Base-by-base conservation (phyloP, 2,329 filamentous ascomycete genomes). In the Chrysoporthe cubensis region DNA sequence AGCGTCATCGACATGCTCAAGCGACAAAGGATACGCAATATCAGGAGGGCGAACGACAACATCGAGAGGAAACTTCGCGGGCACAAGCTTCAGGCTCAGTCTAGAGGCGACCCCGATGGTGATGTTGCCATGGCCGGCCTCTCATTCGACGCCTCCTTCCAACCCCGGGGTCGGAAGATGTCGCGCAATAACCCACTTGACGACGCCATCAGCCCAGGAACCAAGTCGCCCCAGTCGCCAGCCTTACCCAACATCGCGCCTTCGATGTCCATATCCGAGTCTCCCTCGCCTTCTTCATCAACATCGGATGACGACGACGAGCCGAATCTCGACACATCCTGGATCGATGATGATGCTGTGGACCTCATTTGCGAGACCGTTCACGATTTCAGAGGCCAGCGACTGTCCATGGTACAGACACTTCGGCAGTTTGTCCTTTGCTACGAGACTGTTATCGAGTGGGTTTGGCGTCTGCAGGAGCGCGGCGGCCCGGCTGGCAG, bases 1-100 rank as follows among this genome's bases (percentile, higher is more conserved):
- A 95, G 91, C 50, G 96, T 98, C 9, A 90, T 98, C 66, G 94
- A 97, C 78, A 97, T 97, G 92, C 82, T 99, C 69, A 97, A 97
- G 81, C 89, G 92, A n/a, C 94, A 97, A 78, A 86, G 83, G 43
- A 78, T 82, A 63, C 72, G 71, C 54, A 66, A 72, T n/a, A 61
- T 72, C 34, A 68, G 69, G 44, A 64, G 64, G 37, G 69, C 73
- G 0, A 68, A 70, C 50, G 77, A 77, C 9, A 78, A 78, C 48
- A 71, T 73, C 34, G 71, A 68, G 54, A 54, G 67, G 26, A 66
- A 69, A 57, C 64, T 67, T 67, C 16, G 66, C 65, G 59, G 66
- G 65, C 46, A 70, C 65, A 56, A 61, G 68, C 42, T 62, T 8
- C 52, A 71, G 71, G 48, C 46, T 75, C 32, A 72, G 66, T 46